Conservation (phyloP, 1,284 basidiomycete species). For the Ganoderma lingzhi region DNA sequence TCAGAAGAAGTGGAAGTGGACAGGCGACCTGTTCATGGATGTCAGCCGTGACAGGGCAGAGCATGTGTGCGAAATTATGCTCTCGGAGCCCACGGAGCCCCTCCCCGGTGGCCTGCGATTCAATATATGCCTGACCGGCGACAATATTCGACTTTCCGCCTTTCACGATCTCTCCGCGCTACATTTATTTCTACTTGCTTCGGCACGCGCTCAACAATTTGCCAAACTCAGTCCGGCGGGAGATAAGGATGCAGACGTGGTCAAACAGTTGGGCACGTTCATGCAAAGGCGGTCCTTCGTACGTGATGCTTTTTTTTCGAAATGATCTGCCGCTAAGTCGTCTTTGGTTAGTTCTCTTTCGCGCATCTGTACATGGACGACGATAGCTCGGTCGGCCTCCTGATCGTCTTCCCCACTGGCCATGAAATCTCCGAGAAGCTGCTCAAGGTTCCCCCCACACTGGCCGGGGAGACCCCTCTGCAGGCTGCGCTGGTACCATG, state of each 20-base stretch:
- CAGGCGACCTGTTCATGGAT: slow-evolving; percentile 44
- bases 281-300: slow-evolving; percentile 46
- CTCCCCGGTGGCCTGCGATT: slow-evolving; percentile 55
- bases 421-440: slow-evolving; percentile 37
- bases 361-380: slow-evolving; percentile 54
- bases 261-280: slow-evolving; percentile 53
- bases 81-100: slow-evolving; percentile 54
- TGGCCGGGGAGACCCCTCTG: slow-evolving; percentile 22
- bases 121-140: slow-evolving; percentile 49
- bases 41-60: slow-evolving; percentile 44
- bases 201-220: slow-evolving; percentile 58
- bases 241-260: slow-evolving; percentile 47
- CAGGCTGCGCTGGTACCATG: slow-evolving; percentile 56
- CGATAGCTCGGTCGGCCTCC: slow-evolving; percentile 47
- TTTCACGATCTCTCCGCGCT: slow-evolving; percentile 58
- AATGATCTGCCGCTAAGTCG: neutral
- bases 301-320: slow-evolving; percentile 24
- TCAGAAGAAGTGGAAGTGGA: slow-evolving; percentile 48
- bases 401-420: slow-evolving; percentile 50
- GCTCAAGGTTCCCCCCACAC: slow-evolving; percentile 35
- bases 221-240: slow-evolving; percentile 53
- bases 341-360: slow-evolving; percentile 54
- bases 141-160: slow-evolving; percentile 54
- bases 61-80: slow-evolving; percentile 54
- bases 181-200: slow-evolving; percentile 53